A percentile compares a stretch with the other conserved stretches of the same genome.
phyloP scores from a whole-genome alignment of 2,329 filamentous ascomycete species.

The Diaporthe caulivora region DNA sequence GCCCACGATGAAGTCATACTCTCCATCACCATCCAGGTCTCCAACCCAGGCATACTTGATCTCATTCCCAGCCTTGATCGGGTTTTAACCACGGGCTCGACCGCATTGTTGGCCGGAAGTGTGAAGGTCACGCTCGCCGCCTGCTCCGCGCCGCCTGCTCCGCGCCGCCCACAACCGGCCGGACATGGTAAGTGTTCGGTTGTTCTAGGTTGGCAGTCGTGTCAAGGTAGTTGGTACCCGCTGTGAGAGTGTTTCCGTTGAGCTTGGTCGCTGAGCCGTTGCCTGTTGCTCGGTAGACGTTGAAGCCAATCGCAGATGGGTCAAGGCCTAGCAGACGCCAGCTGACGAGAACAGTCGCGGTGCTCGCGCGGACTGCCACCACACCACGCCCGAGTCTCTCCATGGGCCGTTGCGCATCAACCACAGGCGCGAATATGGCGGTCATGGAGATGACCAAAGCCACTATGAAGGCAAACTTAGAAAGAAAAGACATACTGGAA shows the following conservation, averaged over 20 bases:
- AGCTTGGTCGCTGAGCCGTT: background rate
- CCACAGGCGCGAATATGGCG: background rate
- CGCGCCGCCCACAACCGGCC: background rate
- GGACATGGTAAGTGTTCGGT: background rate
- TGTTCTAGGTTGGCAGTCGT: background rate
- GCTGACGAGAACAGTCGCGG: background rate
- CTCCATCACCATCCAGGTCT: background rate
- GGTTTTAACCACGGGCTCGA: background rate
- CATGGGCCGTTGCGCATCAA: background rate
- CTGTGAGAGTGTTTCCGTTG: background rate
- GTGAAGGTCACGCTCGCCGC: background rate
- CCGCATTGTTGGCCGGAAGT: background rate
- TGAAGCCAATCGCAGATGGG: background rate
- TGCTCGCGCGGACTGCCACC: background rate
- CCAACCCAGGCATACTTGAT: slow-evolving; percentile 7
- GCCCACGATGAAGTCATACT: background rate
- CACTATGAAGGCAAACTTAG: background rate
- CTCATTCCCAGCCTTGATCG: background rate
- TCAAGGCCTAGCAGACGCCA: slow-evolving; percentile 5
- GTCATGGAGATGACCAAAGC: background rate
- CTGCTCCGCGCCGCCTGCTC: too few species aligned
- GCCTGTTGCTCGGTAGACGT: background rate
- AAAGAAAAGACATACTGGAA: background rate
- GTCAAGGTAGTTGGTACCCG: background rate
- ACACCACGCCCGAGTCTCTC: background rate